Percentiles rank a stretch among this genome's conserved stretches.
Conservation (phyloP, 192 early-diverging fungal species). For the Coemansia sp. region DNA sequence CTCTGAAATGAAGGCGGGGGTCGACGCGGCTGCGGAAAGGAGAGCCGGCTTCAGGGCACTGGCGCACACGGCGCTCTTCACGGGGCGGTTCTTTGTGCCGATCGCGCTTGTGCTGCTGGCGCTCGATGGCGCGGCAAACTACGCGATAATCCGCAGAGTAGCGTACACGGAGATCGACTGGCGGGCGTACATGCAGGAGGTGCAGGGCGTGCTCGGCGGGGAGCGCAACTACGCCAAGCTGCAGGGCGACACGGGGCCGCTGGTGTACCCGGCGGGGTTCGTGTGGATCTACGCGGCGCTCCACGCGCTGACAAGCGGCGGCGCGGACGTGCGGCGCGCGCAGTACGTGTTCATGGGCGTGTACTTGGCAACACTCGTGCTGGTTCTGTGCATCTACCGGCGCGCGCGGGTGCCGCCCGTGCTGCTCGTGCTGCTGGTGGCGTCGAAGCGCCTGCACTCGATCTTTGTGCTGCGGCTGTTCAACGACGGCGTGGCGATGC, state of each 20-base stretch:
- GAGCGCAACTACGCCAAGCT: slow-evolving; percentile 82
- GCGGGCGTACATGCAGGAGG: slow-evolving; percentile 94
- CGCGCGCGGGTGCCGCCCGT: slow-evolving; percentile 64
- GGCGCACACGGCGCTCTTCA: not conserved
- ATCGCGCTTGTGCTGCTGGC: slow-evolving; percentile 12
- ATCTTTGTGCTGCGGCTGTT: slow-evolving; percentile 91
- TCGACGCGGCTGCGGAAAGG: no score
- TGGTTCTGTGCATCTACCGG: slow-evolving; percentile 70
- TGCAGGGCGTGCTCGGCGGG: slow-evolving; percentile 70
- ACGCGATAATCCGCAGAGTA: slow-evolving; percentile 23
- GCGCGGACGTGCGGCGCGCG: slow-evolving; percentile 65
- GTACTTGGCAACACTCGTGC: slow-evolving; percentile 64
- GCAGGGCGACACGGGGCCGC: slow-evolving; percentile 86
- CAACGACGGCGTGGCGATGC: slow-evolving; percentile 91
- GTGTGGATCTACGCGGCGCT: slow-evolving; percentile 81
- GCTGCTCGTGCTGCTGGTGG: slow-evolving; percentile 59
- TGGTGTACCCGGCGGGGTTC: slow-evolving; percentile 92
- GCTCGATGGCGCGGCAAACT: slow-evolving; percentile 11
- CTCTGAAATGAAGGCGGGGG: no score
- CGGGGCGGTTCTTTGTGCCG: slow-evolving; percentile 17
- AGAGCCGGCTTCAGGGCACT: not conserved
- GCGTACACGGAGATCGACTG: slow-evolving; percentile 95
- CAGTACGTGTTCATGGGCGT: slow-evolving; percentile 84
- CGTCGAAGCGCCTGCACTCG: slow-evolving; percentile 90
- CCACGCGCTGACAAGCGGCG: slow-evolving; percentile 64